Conservation (phyloP, 2,329 filamentous ascomycete genomes). For the Penicillium sp. region DNA sequence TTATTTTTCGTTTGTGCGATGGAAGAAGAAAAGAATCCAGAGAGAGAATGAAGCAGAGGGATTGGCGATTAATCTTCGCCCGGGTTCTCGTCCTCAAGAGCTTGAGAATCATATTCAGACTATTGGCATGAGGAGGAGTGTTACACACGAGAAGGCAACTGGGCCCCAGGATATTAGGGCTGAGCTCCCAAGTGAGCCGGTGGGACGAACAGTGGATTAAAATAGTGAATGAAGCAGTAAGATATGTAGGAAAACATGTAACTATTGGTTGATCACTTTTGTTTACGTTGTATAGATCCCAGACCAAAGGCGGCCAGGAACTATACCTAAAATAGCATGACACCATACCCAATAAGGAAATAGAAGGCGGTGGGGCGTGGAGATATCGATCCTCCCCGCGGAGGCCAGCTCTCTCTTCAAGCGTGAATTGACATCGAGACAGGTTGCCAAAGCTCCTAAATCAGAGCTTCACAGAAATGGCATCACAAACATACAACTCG, state of each 20-base stretch:
- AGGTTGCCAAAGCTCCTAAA: background rate
- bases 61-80: background rate
- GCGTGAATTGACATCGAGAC: background rate
- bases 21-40: background rate
- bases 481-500: slow-evolving; percentile 28
- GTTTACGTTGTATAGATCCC: slow-evolving; percentile 2
- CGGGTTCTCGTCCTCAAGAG: background rate
- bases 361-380: slow-evolving; percentile 8
- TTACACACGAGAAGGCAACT: background rate
- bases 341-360: background rate
- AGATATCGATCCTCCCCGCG: slow-evolving; percentile 12
- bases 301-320: background rate
- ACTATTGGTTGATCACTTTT: background rate
- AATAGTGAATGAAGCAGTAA: background rate
- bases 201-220: background rate
- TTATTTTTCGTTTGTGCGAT: background rate
- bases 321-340: background rate
- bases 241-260: background rate
- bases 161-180: background rate
- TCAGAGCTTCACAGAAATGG: slow-evolving; percentile 5
- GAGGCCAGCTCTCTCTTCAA: slow-evolving; percentile 8
- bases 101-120: background rate
- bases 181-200: background rate
- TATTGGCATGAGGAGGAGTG: background rate
- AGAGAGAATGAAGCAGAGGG: background rate